A percentile compares a stretch with the other conserved stretches of the same genome.
These are phyloP conservation scores for Mytilinidion resinicola DNA, from an alignment of 495 filamentous ascomycete genomes.

Conservation along the genomic window DNA sequence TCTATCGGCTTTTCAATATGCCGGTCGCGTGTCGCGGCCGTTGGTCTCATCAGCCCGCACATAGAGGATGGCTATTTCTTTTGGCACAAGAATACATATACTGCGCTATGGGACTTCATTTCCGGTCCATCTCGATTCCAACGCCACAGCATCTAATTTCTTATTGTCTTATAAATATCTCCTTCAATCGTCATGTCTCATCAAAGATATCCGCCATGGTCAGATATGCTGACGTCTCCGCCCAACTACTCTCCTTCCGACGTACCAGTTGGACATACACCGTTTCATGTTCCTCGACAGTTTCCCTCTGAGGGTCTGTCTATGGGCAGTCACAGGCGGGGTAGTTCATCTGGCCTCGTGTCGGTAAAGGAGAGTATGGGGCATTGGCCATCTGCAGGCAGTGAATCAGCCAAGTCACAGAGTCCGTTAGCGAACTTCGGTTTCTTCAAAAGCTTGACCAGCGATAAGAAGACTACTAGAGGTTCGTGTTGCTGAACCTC, in stretches of 20 bases:
- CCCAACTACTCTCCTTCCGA: slow-evolving; percentile 24
- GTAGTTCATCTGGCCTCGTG: slow-evolving; percentile 24
- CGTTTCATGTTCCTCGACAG: slow-evolving; percentile 19
- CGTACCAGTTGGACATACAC: slow-evolving; percentile 12
- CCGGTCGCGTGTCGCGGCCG: neutral
- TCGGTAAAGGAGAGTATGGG: slow-evolving; percentile 26
- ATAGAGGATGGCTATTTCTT: neutral
- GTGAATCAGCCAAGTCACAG: slow-evolving; percentile 39
- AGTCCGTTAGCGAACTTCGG: slow-evolving; percentile 50
- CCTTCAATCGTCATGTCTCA: slow-evolving; percentile 20
- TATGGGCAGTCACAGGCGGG: slow-evolving; percentile 20
- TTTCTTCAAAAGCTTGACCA: slow-evolving; percentile 54
- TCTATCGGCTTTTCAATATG: neutral
- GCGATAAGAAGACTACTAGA: slow-evolving; percentile 53
- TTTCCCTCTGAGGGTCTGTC: slow-evolving; percentile 21
- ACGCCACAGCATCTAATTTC: neutral
- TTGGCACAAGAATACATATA: neutral
- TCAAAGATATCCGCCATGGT: slow-evolving; percentile 26
- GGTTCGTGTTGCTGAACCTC: slow-evolving; percentile 31
- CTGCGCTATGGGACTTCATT: neutral
- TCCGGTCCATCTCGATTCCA: no score
- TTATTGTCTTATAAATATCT: slow-evolving; percentile 3
- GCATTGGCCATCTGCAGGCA: slow-evolving; percentile 27
- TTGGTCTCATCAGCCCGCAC: neutral
- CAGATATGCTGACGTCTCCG: slow-evolving; percentile 25